Percentiles rank a stretch among this genome's conserved stretches.
phyloP scores from a whole-genome alignment of 805 yeast species.

The Komagataella mondaviorum region DNA sequence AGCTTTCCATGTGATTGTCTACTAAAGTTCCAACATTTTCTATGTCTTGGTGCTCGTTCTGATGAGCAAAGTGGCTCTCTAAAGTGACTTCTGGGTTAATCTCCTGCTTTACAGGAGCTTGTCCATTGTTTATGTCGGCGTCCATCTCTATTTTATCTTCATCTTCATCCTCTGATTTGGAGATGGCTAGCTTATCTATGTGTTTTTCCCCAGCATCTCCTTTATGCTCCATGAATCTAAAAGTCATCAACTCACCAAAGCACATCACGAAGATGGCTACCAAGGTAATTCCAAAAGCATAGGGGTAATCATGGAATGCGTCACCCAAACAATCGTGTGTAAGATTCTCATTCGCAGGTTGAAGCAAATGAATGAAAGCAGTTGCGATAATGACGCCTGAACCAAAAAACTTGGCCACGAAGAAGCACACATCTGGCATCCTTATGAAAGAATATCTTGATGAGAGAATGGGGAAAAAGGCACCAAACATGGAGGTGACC shows the following conservation, averaged over 20 bases:
- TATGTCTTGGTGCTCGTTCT: conserved; percentile 24
- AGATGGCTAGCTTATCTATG: conserved; percentile 12
- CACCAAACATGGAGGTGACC: conserved; percentile 39
- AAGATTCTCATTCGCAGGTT: conserved; percentile 43
- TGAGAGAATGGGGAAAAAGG: conserved; percentile 40
- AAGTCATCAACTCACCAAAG: conserved; percentile 25
- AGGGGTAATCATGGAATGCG: conserved; percentile 27
- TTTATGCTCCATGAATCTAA: conserved; percentile 20
- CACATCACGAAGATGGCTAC: conserved; percentile 25
- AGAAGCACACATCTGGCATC: conserved; percentile 30
- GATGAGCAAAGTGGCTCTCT: conserved; percentile 25
- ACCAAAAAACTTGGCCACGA: conserved; percentile 43
- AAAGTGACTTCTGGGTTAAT: conserved; percentile 8
- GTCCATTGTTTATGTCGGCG: conserved; percentile 3
- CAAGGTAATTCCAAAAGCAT: conserved; percentile 28
- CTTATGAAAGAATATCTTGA: conserved; percentile 36
- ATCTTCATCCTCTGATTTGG: conserved; percentile 12
- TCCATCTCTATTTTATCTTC: conserved; percentile 5
- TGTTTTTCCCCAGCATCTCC: conserved; percentile 7
- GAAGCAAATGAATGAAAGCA: conserved; percentile 55
- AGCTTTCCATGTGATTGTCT: conserved; percentile 9
- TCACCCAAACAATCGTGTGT: conserved; percentile 44
- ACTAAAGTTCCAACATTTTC: conserved; percentile 25
- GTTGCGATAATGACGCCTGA: conserved; percentile 71
- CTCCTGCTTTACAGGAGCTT: not conserved